Conservation (phyloP, 768 basidiomycete genomes). For the Cystofilobasidium bisporidii region DNA sequence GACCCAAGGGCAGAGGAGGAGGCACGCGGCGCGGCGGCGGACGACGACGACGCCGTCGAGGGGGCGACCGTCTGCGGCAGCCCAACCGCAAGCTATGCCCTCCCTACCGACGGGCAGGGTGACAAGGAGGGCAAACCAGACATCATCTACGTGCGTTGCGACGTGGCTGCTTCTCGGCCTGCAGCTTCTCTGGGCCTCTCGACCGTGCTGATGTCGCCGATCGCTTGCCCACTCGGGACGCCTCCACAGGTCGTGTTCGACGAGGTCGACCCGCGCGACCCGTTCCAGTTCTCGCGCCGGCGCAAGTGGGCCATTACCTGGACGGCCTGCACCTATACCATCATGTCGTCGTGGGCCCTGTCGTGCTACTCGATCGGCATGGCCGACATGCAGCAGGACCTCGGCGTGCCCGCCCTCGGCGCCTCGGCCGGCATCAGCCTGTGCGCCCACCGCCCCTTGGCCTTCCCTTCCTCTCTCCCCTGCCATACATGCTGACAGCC, state of each 20-base stretch:
- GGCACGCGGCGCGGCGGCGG: neutral
- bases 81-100: neutral
- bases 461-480: too few species aligned
- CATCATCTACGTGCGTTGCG: neutral
- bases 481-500: too few species aligned
- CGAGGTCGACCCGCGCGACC: slow-evolving; percentile 7
- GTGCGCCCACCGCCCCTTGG: neutral
- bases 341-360: slow-evolving; percentile 9
- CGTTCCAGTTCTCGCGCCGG: neutral
- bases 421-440: slow-evolving; percentile 7
- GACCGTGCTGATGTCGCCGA: neutral
- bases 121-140: neutral
- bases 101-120: neutral
- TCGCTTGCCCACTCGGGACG: neutral
- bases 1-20: neutral
- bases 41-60: neutral
- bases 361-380: slow-evolving; percentile 16
- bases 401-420: neutral
- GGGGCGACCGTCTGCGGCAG: neutral
- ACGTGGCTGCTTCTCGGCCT: too few species aligned
- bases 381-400: neutral
- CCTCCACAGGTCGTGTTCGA: slow-evolving; percentile 13
- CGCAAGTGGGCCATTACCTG: slow-evolving; percentile 7
- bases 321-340: neutral
- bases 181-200: neutral